Conservation (phyloP, 306 rosid species). For the Rosa persica region DNA sequence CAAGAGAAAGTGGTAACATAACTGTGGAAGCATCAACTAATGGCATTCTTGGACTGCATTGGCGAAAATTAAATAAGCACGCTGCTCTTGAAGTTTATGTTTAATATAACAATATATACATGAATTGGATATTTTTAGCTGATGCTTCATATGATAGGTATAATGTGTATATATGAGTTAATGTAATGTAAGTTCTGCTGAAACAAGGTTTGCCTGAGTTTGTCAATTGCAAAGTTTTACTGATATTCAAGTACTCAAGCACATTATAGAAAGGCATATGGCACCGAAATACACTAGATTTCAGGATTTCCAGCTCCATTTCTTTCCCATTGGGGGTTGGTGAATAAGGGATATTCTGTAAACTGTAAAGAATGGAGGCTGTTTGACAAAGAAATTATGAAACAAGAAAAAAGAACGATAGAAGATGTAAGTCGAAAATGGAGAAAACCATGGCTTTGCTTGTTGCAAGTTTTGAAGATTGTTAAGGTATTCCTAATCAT, state of each 20-base stretch:
- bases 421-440: too few relatives aligned
- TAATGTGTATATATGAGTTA: not conserved
- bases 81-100: constrained; percentile 19
- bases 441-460: too few relatives aligned
- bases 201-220: not conserved
- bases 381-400: too few relatives aligned
- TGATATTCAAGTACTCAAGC: not conserved
- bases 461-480: too few relatives aligned
- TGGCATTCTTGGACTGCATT: constrained; percentile 3
- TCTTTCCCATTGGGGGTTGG: not conserved
- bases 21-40: constrained; percentile 24
- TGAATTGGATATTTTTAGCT: constrained; percentile 4
- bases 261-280: not conserved
- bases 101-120: not conserved
- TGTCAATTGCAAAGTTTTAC: not conserved
- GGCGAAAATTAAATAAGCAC: constrained; percentile 18
- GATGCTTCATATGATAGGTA: not conserved
- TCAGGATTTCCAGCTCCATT: not conserved
- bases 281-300: not conserved
- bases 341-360: too few relatives aligned
- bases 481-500: too few relatives aligned
- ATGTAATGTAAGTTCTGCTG: not conserved
- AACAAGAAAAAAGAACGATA: too few relatives aligned
- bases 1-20: constrained; percentile 29
- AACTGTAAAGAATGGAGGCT: too few relatives aligned